Evolutionary conservation across 768 basidiomycete genomes (phyloP).

Genomic region (Naematelia encephala): DNA sequence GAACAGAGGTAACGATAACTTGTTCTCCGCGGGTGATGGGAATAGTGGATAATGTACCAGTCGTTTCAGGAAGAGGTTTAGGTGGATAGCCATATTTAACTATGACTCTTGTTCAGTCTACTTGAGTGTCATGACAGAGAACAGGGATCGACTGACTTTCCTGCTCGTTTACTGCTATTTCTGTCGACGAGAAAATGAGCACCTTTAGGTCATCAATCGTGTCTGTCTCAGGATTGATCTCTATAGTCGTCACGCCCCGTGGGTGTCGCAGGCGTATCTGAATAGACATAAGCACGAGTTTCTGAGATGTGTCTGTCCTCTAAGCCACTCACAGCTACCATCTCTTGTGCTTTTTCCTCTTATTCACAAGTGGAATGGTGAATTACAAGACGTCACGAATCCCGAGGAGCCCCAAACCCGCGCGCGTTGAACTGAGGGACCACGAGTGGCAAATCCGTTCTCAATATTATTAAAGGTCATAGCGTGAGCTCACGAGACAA

Average conservation of each 20-base stretch:
- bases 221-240: conserved; percentile 60
- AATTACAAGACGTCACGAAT: no score
- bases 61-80: conserved; percentile 62
- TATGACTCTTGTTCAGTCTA: conserved; percentile 14
- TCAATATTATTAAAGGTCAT: no score
- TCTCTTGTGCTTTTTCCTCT: conserved; percentile 6
- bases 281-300: background rate
- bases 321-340: conserved; percentile 13
- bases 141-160: conserved; percentile 56
- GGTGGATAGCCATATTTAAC: conserved; percentile 74
- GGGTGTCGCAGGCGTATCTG: conserved; percentile 76
- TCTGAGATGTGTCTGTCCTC: background rate
- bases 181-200: conserved; percentile 63
- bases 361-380: no score
- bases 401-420: background rate
- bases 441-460: no score
- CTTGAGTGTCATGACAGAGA: background rate
- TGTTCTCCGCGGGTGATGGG: conserved; percentile 78
- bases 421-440: no score
- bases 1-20: conserved; percentile 64
- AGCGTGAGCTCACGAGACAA: no score
- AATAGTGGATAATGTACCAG: conserved; percentile 59
- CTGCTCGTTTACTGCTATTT: conserved; percentile 73
- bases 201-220: conserved; percentile 74
- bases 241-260: conserved; percentile 73